Base-by-base conservation (phyloP, 495 filamentous ascomycete species). In the Baudoinia panamericana region DNA sequence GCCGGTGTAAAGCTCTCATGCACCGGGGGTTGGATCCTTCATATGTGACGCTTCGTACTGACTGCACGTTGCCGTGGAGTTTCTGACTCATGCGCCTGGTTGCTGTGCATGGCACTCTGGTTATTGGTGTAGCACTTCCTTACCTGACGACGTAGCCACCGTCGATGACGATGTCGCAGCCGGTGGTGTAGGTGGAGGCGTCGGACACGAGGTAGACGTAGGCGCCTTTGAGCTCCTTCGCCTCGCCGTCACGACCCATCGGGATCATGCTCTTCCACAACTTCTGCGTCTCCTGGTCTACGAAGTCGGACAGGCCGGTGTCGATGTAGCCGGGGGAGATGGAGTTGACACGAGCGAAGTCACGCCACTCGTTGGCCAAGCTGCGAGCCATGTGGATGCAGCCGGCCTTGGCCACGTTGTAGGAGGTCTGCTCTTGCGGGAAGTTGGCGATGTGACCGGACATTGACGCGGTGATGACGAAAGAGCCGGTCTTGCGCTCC, bases 211-310 rank as follows among this genome's bases (percentile, higher is more conserved):
- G 57, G 56, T 85, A 88, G 5, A 85, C 76, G 57, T 85, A 88
- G 4, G 78, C 80, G 4, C 77, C 82, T 73, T 88, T 88, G 26
- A 88, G 57, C 70, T 88, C 82, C 68, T 84, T 82, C 0, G 81
- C 79, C 19, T 80, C 62, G 23, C 80, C 82, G 33, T 80, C 66
- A 13, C 82, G 70, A 16, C 76, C 78, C 67, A 86, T 69, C 3
- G 82, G 81, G 33, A 84, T 84, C 80, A 84, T 85, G 44, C 60
- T 65, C 51, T 68, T 66, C 82, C 82, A 86, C 36, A 84, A 56
- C 42, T 79, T 60, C 65, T 85, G 78, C 0, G 66, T 71, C 59
- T 84, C 66, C 61, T 74, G 47, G 30, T 72, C 70, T 18, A 88
- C 73, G 54, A 85, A 85, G 57, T 85, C 80, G 13, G 72, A 76